Evolutionary conservation across 495 filamentous ascomycete genomes (phyloP).

Genomic region (Evernia prunastri): DNA sequence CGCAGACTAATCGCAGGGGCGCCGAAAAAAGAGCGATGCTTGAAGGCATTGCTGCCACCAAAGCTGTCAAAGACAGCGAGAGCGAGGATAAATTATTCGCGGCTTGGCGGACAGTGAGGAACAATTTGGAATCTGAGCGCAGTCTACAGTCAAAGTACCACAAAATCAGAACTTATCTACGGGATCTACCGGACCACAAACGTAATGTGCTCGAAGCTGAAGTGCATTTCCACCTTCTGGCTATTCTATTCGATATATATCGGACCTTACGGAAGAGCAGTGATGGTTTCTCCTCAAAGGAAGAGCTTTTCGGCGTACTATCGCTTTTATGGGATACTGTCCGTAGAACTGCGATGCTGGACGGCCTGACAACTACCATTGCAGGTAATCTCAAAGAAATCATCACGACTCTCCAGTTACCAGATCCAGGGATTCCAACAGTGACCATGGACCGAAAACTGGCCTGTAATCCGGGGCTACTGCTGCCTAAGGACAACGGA

Average conservation of each 20-base stretch:
- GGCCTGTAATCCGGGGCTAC: conserved; percentile 34
- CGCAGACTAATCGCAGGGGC: conserved; percentile 21
- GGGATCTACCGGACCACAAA: conserved; percentile 27
- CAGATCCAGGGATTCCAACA: conserved; percentile 23
- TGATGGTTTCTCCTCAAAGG: conserved; percentile 17
- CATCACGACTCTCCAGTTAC: conserved; percentile 30
- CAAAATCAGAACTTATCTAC: conserved; percentile 30
- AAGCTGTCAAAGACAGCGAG: conserved; percentile 35
- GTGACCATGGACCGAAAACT: conserved; percentile 30
- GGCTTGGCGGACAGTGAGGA: conserved; percentile 32
- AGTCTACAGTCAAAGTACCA: conserved; percentile 30
- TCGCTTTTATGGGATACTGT: conserved; percentile 26
- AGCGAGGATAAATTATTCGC: conserved; percentile 28
- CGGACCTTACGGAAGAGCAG: conserved; percentile 27
- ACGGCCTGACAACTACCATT: conserved; percentile 33
- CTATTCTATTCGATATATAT: conserved; percentile 30
- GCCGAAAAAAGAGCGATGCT: conserved; percentile 25
- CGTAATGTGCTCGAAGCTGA: conserved; percentile 32
- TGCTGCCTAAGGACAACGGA: conserved; percentile 16
- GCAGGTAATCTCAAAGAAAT: conserved; percentile 23
- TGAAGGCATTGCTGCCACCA: conserved; percentile 28
- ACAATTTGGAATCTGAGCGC: conserved; percentile 27
- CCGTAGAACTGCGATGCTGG: conserved; percentile 9
- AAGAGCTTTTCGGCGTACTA: conserved; percentile 18
- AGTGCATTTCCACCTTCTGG: conserved; percentile 35